A percentile compares a stretch with the other conserved stretches of the same genome.
phyloP scores from a whole-genome alignment of 805 yeast species.

The Cyberlindnera mrakii region DNA sequence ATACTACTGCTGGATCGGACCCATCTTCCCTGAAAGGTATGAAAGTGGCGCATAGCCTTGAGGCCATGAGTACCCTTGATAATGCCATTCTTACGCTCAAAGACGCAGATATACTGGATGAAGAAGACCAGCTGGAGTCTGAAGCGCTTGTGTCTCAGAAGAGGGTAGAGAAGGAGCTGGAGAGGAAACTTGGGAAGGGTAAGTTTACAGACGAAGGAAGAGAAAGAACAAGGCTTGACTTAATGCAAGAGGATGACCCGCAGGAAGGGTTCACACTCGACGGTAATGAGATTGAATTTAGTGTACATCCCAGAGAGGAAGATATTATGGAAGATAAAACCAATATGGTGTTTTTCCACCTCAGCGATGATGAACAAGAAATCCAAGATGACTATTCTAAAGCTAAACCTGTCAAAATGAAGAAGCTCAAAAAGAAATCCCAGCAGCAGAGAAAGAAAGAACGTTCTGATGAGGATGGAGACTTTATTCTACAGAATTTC shows the following conservation, averaged over 20 bases:
- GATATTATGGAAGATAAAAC: background rate
- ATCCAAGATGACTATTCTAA: constrained; percentile 17
- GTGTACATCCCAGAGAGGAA: background rate
- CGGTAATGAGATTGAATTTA: constrained; percentile 5
- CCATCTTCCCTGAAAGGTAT: constrained; percentile 9
- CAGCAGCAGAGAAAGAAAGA: constrained; percentile 7
- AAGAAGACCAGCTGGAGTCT: constrained; percentile 20
- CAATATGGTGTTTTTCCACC: constrained; percentile 9
- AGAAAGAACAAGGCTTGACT: constrained; percentile 11
- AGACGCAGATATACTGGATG: constrained; percentile 17
- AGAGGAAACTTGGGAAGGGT: constrained; percentile 7
- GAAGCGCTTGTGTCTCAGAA: constrained; percentile 12
- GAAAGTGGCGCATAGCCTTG: constrained; percentile 15
- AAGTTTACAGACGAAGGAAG: constrained; percentile 12
- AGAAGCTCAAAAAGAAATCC: constrained; percentile 21
- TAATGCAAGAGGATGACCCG: constrained; percentile 10
- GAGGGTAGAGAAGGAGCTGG: constrained; percentile 12
- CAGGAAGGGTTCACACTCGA: constrained; percentile 13
- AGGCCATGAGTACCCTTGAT: constrained; percentile 7
- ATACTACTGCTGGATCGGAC: background rate
- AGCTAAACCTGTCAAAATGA: constrained; percentile 26
- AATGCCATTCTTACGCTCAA: constrained; percentile 19
- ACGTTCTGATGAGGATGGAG: constrained; percentile 14
- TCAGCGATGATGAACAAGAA: constrained; percentile 10
- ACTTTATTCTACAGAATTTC: constrained; percentile 22